Conservation (phyloP, 805 yeast species). For the Wickerhamiella qilinensis region DNA sequence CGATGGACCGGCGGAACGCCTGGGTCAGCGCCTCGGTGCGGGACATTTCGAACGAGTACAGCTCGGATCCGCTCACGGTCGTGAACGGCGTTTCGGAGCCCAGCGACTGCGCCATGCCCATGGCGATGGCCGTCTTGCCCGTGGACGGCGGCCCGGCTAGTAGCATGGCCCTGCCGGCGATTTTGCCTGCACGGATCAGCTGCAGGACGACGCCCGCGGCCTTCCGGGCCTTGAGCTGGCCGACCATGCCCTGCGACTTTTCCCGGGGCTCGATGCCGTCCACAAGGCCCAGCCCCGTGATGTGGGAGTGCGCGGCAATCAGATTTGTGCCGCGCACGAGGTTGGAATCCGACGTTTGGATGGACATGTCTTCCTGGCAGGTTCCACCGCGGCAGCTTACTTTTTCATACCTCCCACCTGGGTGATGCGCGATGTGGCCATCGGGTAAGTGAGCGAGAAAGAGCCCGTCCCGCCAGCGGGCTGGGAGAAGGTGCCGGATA, state of each 20-base stretch:
- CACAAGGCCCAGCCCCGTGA: conserved; percentile 91
- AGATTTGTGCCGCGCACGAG: conserved; percentile 51
- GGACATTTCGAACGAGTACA: conserved; percentile 77
- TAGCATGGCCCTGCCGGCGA: conserved; percentile 91
- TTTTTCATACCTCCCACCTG: too few species aligned
- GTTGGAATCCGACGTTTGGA: conserved; percentile 27
- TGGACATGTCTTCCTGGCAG: conserved; percentile 17
- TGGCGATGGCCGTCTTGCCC: conserved; percentile 96
- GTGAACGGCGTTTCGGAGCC: conserved; percentile 84
- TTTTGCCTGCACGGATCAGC: conserved; percentile 84
- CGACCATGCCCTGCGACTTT: conserved; percentile 89
- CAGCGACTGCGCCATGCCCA: conserved; percentile 44
- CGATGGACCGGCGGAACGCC: conserved; percentile 90
- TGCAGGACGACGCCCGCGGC: conserved; percentile 92
- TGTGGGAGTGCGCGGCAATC: conserved; percentile 96
- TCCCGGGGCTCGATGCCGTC: conserved; percentile 73
- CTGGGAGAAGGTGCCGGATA: too few species aligned
- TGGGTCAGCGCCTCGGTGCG: conserved; percentile 95
- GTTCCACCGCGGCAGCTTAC: neutral
- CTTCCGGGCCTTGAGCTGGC: conserved; percentile 84
- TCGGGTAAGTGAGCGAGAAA: too few species aligned
- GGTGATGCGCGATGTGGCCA: too few species aligned
- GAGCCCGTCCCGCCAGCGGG: too few species aligned
- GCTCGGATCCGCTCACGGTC: conserved; percentile 86
- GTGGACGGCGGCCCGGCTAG: conserved; percentile 98